Conservation (phyloP, 495 filamentous ascomycete species). For the Paragyromitra xinjiangensis region DNA sequence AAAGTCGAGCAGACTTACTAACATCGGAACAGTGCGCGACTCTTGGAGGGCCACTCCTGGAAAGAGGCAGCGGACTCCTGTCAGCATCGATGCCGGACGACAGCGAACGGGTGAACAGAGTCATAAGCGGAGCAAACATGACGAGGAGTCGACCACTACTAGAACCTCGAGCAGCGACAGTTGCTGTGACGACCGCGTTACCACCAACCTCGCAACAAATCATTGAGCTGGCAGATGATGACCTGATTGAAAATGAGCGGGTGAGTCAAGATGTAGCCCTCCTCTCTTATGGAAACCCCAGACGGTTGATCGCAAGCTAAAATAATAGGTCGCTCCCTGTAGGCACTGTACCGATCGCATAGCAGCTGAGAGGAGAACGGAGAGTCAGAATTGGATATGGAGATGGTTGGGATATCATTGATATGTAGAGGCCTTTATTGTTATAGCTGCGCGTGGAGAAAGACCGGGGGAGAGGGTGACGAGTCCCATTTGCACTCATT, state of each 20-base stretch:
- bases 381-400: conserved; percentile 51
- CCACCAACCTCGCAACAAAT: conserved; percentile 29
- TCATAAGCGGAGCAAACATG: conserved; percentile 54
- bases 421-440: conserved; percentile 37
- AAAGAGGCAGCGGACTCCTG: conserved; percentile 60
- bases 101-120: conserved; percentile 55
- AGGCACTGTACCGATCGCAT: conserved; percentile 55
- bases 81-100: conserved; percentile 55
- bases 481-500: conserved; percentile 49
- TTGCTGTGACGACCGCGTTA: conserved; percentile 41
- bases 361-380: conserved; percentile 48
- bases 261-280: conserved; percentile 51
- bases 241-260: conserved; percentile 51
- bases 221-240: conserved; percentile 42
- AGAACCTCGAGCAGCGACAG: conserved; percentile 45
- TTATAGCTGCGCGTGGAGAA: conserved; percentile 33
- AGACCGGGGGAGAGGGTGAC: not conserved
- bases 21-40: conserved; percentile 71
- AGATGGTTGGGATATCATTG: conserved; percentile 49
- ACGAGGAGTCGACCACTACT: conserved; percentile 47
- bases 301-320: conserved; percentile 45
- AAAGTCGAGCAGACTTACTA: conserved; percentile 49
- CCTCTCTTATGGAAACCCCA: conserved; percentile 38
- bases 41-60: conserved; percentile 85
- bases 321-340: conserved; percentile 50